Evolutionary conservation across 306 rosid species (phyloP).

Genomic region (Citrullus colocynthis): DNA sequence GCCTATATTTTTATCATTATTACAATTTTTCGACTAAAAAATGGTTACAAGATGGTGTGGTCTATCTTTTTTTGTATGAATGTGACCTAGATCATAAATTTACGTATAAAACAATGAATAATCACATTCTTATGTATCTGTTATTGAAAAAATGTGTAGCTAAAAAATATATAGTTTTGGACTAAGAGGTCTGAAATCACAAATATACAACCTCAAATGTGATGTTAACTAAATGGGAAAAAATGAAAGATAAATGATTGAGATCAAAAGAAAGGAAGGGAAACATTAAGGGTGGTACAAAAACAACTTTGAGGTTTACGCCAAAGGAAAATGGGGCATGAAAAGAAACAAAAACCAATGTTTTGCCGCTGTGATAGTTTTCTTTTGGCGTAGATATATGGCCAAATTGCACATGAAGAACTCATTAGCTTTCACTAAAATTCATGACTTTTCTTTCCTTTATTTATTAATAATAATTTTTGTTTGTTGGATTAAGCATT

Average conservation of each 20-base stretch:
- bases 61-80: no score
- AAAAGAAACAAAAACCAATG: neutral
- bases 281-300: neutral
- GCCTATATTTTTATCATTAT: no score
- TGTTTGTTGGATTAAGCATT: neutral
- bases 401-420: constrained; percentile 2
- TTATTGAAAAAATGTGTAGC: no score
- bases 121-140: no score
- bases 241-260: neutral
- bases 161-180: no score
- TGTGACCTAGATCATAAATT: no score
- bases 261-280: neutral
- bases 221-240: neutral
- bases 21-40: no score
- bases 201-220: no score
- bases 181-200: no score
- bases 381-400: neutral
- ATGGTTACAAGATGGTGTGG: no score
- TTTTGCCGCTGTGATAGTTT: neutral
- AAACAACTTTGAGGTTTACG: neutral
- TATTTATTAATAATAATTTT: neutral
- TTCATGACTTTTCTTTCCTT: neutral
- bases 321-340: neutral
- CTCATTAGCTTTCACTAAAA: neutral
- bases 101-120: no score